phyloP scores from a whole-genome alignment of 805 yeast species.

The Wickerhamiella qilinensis region DNA sequence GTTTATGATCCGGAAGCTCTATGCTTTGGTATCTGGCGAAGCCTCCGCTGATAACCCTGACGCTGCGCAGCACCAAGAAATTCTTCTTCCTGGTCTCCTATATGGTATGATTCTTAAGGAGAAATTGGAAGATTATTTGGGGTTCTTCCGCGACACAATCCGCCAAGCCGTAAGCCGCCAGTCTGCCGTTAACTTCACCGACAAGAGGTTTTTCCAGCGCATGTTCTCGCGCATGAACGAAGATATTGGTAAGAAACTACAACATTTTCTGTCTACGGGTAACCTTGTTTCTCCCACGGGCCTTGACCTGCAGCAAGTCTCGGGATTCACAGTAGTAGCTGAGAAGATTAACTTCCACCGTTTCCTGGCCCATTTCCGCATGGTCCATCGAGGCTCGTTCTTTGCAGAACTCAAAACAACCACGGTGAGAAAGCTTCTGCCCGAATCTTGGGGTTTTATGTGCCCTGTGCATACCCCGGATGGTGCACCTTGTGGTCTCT shows the following conservation, averaged over 20 bases:
- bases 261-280: constrained; percentile 92
- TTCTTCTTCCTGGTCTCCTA: constrained; percentile 84
- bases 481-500: constrained; percentile 97
- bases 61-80: constrained; percentile 98
- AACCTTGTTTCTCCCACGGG: constrained; percentile 94
- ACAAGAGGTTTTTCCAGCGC: constrained; percentile 66
- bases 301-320: constrained; percentile 90
- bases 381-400: constrained; percentile 99
- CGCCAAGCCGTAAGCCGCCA: constrained; percentile 71
- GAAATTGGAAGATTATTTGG: constrained; percentile 85
- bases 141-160: constrained; percentile 53
- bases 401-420: constrained; percentile 96
- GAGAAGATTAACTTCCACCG: constrained; percentile 96
- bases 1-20: constrained; percentile 91
- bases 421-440: constrained; percentile 86
- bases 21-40: constrained; percentile 90
- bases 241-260: constrained; percentile 87
- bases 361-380: constrained; percentile 94
- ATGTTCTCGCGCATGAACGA: constrained; percentile 71
- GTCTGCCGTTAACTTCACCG: constrained; percentile 61
- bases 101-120: constrained; percentile 95
- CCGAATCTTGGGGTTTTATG: constrained; percentile 97
- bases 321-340: constrained; percentile 97
- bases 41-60: constrained; percentile 97
- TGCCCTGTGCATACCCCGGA: constrained; percentile 99